These are phyloP conservation scores for Nevesoporus exiguus DNA, from an alignment of 768 basidiomycete genomes.

Conservation along the genomic window DNA sequence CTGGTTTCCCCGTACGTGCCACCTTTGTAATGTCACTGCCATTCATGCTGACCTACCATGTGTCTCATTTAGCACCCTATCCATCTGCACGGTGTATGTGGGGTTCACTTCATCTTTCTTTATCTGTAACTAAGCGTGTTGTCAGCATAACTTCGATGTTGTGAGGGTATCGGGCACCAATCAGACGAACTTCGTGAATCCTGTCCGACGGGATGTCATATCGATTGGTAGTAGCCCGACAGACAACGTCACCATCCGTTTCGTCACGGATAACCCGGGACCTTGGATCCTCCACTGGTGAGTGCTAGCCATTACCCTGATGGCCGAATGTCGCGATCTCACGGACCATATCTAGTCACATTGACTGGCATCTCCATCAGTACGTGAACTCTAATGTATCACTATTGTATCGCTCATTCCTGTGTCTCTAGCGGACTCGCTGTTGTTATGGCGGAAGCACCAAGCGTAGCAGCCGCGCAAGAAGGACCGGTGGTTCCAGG, in stretches of 20 bases:
- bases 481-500: conserved; percentile 19
- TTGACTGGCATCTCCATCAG: conserved; percentile 31
- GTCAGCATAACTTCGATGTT: conserved; percentile 37
- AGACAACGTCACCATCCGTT: conserved; percentile 54
- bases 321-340: background rate
- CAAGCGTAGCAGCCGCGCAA: conserved; percentile 3
- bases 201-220: conserved; percentile 35
- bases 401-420: background rate
- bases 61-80: conserved; percentile 34
- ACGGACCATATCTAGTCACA: conserved; percentile 17
- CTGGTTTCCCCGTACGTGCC: conserved; percentile 31
- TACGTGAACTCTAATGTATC: conserved; percentile 3
- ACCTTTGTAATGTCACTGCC: background rate
- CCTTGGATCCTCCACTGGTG: conserved; percentile 53
- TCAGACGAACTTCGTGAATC: conserved; percentile 36
- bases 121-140: background rate
- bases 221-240: conserved; percentile 23
- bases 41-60: background rate
- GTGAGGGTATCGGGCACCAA: conserved; percentile 31
- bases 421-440: conserved; percentile 23
- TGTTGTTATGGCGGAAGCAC: conserved; percentile 29
- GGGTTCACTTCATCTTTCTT: background rate
- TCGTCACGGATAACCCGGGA: conserved; percentile 63
- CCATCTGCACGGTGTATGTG: conserved; percentile 41
- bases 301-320: background rate